Base-by-base conservation (phyloP, 2,329 filamentous ascomycete species). In the Claviceps sp. region DNA sequence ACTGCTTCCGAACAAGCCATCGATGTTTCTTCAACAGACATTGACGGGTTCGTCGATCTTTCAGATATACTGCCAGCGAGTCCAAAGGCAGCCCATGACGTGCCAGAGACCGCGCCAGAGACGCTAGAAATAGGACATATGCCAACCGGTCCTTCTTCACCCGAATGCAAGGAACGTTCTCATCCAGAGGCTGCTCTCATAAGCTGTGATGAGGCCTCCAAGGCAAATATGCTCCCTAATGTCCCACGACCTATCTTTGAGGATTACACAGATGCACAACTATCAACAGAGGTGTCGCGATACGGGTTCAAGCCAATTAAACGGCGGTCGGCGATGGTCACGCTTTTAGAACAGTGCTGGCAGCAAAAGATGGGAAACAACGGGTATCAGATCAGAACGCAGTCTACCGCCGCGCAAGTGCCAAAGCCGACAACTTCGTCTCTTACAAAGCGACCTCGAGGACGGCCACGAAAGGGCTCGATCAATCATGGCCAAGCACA, bases 251-350 rank as follows among this genome's bases (percentile, higher is more conserved):
- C 85, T 2, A 75, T 78, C 11, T 89, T 77, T 54, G 73, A 77
- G 42, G 66, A 76, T 0, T 82, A 78, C 53, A 82, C 82, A 3
- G 82, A 84, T 54, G 66, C 72, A 8, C 78, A 85, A 53, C 68
- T 90, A 16, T 69, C 79, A 2, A 78, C 74, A 52, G 75, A 84
- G 59, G 68, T 90, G 45, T 68, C 75, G 5, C 71, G 72, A 0
- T 88, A 81, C 59, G 84, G 83, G 0, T 89, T 90, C 66, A 90
- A 89, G 61, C 71, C 82, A 1, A 70, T 89, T 34, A 86, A 82
- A 61, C 79, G 72, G 51, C 75, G 86, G 17, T 72, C 76, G 47
- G 79, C 79, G 8, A 88, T 87, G 82, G 81, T 90, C 54, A 71
- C 78, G 1, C 65, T 88, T 11, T 68, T 90, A 13, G 71, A 85